These are phyloP conservation scores for Yamadazyma nakazawae DNA, from an alignment of 805 yeast genomes.

Conservation along the genomic window DNA sequence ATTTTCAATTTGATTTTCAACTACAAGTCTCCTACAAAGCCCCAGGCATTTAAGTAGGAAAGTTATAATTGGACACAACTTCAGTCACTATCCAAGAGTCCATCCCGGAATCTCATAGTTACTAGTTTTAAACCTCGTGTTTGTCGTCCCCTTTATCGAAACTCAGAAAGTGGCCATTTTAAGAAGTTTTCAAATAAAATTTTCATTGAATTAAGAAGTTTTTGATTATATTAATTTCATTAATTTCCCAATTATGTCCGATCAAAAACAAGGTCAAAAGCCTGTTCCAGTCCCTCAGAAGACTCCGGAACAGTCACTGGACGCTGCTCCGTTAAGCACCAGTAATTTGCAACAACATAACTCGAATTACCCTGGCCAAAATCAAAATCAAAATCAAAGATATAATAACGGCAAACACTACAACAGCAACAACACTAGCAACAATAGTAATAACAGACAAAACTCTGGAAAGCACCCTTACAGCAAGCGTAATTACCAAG, in stretches of 20 bases:
- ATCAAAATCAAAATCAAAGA: not conserved
- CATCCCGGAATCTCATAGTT: not conserved
- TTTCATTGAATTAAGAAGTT: not conserved
- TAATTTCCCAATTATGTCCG: not conserved
- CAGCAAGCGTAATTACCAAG: constrained; percentile 13
- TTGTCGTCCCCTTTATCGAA: not conserved
- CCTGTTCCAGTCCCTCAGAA: not conserved
- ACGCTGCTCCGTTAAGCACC: constrained; percentile 12
- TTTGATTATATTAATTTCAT: not conserved
- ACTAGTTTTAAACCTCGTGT: not conserved
- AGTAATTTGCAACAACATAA: constrained; percentile 15
- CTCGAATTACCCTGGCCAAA: constrained; percentile 9
- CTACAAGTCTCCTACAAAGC: not conserved
- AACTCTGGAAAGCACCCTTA: constrained; percentile 8
- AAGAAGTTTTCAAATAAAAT: not conserved
- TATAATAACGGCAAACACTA: constrained; percentile 8
- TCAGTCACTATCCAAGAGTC: not conserved
- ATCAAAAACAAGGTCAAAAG: constrained; percentile 1
- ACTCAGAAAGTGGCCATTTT: too few species aligned
- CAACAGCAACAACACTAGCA: constrained; percentile 3
- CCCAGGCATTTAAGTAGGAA: not conserved
- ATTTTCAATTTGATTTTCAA: constrained; percentile 3
- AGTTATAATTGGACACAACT: not conserved
- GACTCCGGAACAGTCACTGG: not conserved
- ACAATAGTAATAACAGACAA: constrained; percentile 2